Evolutionary conservation across 805 yeast species (phyloP), one percentile per base, ranked within the genome.

Genomic region (Wickerhamiella domercqiae): DNA sequence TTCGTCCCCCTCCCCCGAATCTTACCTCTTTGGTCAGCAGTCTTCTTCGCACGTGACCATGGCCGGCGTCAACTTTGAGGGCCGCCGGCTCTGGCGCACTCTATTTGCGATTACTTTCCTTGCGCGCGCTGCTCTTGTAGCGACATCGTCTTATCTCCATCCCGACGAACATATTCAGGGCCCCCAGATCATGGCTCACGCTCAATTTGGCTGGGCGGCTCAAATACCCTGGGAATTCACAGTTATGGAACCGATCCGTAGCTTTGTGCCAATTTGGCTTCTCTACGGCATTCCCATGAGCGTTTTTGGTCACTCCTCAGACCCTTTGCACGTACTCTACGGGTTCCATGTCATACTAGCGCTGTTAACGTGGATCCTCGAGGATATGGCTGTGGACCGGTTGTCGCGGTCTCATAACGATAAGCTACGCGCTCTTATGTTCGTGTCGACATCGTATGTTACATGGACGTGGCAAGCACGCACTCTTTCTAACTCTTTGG

Each of bases 121-220:
- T 0, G 47, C 71, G 20, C 53, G 82, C 36, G 57, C 78, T 17
- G 59, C 68, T 19, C 60, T 82, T 32, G 74, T 79, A 0, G 53
- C 79, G 1, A 72, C 78, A 39, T 67, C 78, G 21, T 81, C 95
- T 0, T 90, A 93, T 53, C 75, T 90, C 34, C 99, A 93, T 48
- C 99, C 99, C 0, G 99, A 90, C 63, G 99, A 90, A 60, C 95
- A 86, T 55, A 81, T 82, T 54, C 99, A 93, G 55, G 71, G 76
- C n/a, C 69, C 93, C 34, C 93, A 84, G 54, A 77, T 78, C 0
- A 51, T 87, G 18, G 64, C 75, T 9, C 51, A 52, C 25, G 54
- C 50, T 19, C 47, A 68, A 19, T 62, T 57, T 42, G 64, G 63
- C 9, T 73, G 54, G 67, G 62, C 54, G 40, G 56, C 63, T 20